Evolutionary conservation across 306 rosid species (phyloP).

Genomic region (Quercus robur): DNA sequence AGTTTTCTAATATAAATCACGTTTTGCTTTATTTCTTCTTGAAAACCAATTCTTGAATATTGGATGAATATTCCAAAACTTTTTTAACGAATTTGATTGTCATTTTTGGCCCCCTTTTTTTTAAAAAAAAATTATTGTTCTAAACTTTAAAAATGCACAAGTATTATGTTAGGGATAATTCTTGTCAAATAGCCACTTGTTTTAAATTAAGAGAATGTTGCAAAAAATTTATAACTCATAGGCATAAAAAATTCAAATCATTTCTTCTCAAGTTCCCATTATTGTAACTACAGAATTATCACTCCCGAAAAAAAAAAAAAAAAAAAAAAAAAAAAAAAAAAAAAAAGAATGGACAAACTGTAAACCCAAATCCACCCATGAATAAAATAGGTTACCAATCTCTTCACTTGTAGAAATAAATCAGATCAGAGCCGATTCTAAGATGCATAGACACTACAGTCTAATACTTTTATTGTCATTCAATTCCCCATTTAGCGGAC

Average conservation of each 20-base stretch:
- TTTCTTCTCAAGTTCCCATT: too few relatives aligned
- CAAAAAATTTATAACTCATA: too few relatives aligned
- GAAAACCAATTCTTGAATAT: too few relatives aligned
- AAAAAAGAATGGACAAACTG: too few relatives aligned
- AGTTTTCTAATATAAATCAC: not conserved
- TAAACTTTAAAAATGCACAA: too few relatives aligned
- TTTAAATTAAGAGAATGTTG: too few relatives aligned
- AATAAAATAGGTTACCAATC: not conserved
- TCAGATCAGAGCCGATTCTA: constrained; percentile 15
- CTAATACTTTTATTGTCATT: constrained; percentile 68
- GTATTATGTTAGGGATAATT: not conserved
- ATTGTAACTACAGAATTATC: too few relatives aligned
- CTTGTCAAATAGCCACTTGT: not conserved
- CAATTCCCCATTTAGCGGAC: constrained; percentile 37
- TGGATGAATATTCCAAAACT: not conserved
- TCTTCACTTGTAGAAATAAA: not conserved
- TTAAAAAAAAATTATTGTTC: too few relatives aligned
- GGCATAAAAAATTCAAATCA: too few relatives aligned
- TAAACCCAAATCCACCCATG: not conserved
- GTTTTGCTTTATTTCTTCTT: not conserved
- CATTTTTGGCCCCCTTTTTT: not conserved
- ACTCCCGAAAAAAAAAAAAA: too few relatives aligned
- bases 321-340: too few relatives aligned
- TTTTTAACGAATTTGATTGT: not conserved
- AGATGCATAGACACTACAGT: constrained; percentile 60